Evolutionary conservation across 2,329 filamentous ascomycete genomes (phyloP), one percentile per base, ranked within the genome.

Genomic region (Helotiales sp.): DNA sequence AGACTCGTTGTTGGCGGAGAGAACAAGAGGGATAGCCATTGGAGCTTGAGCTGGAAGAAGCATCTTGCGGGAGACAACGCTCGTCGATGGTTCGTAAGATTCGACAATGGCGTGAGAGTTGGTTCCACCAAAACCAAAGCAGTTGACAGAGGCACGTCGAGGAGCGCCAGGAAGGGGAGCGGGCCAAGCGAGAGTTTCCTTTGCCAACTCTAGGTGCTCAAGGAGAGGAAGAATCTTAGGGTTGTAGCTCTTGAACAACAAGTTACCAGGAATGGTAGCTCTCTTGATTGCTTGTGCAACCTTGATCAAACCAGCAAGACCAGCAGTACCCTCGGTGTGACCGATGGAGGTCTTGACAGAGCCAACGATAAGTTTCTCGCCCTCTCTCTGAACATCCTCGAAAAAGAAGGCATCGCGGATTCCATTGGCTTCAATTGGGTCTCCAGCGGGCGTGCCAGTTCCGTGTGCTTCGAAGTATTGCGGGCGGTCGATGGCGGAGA

Each of bases 51-150:
- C 49, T 17, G 55, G 49, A 25, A 53, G 46, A 30, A 52, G 30
- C 31, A 55, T 52, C 25, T 55, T 52, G 4, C 52, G 86, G 88
- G 75, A 79, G 80, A 40, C 85, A 85, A 8, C 79, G 79, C 4
- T 76, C 77, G 63, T 78, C 73, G 63, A 81, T 82, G 59, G 65
- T 83, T 17, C 77, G 76, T 17, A 48, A 74, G 76, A 52, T 31
- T 67, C 65, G 12, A 67, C 19, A 27, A 66, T 66, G 10, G 50
- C 62, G 34, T 67, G 65, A 10, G 61, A 57, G 50, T 67, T 67
- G 13, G 60, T 58, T 12, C 67, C 67, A 31, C 67, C 67, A 42
- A 66, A 70, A 24, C 67, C 67, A 47, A 68, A 70, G n/a, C 59
- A 62, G 52, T 70, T 69, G 5, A 68, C 62, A 31, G 59, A 63